Base-by-base conservation (phyloP, 257 asterid genomes). In the Anisodus acutangulus region DNA sequence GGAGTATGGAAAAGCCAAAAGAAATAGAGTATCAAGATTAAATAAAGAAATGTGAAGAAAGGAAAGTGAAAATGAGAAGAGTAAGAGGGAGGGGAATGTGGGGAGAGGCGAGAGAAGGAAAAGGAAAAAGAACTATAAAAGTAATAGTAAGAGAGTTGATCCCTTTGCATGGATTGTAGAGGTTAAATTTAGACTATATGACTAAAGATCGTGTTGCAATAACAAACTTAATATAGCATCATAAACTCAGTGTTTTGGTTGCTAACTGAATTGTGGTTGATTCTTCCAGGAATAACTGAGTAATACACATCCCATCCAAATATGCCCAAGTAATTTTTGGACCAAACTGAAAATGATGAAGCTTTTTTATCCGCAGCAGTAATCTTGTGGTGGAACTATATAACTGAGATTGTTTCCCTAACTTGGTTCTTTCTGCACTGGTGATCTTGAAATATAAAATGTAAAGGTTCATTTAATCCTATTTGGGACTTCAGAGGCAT, bases 401-500 rank as follows among this genome's bases (percentile, higher is more conserved):
- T 35, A 5, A 31, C 39, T 35, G 35, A 35, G 47, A 35, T 59
- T 66, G 9, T 35, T 66, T 35, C 74, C n/a, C 10, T 66, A 15
- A 66, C 47, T 35, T 41, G 45, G 45, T 39, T 39, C 70, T 63
- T 63, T 63, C 45, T 22, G 31, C 10, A 8, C 43, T 74, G n/a
- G 22, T 49, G 62, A 74, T 49, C 81, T 49, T 74, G 81, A 74
- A 49, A 49, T 49, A 74, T 74, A 11, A 51, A 49, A 49, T 51
- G 45, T 49, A 22, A 74, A 74, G 62, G 81, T 74, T 74, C 45
- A 22, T 74, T 51, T 49, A 57, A 22, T 31, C 45, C 35, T 53
- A 26, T 49, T 74, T 49, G 81, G 81, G 41, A 74, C 62, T 74
- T 74, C 19, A 74, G 41, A 12, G 22, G 39, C 45, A 74, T 74